A percentile compares a stretch with the other conserved stretches of the same genome.
phyloP scores from a whole-genome alignment of 345 rosid genomes.

The Rhodamnia argentea region DNA sequence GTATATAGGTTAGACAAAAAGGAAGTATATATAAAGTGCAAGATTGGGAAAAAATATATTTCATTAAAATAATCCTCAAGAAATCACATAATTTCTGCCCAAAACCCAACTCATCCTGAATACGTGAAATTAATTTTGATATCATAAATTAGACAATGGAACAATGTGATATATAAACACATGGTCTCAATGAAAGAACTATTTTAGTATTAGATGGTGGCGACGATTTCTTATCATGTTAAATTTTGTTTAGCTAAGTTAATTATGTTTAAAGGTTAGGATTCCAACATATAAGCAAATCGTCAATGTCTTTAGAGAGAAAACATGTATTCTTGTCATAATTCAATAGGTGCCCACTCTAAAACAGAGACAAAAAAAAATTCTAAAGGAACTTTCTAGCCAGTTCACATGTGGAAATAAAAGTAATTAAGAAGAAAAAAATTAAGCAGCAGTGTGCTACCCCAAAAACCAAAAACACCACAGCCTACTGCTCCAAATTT shows the following conservation, averaged over 20 bases:
- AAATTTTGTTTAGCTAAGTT: neutral
- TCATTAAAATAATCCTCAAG: neutral
- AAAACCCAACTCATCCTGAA: neutral
- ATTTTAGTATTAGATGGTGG: neutral
- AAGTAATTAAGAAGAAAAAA: neutral
- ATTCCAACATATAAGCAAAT: neutral
- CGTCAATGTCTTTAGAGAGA: neutral
- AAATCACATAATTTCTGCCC: neutral
- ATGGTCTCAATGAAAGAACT: neutral
- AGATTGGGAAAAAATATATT: neutral
- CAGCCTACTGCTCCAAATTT: neutral
- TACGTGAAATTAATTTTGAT: neutral
- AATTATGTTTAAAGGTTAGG: neutral
- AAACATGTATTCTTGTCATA: neutral
- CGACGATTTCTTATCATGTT: neutral
- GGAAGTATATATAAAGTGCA: neutral
- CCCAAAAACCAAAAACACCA: neutral
- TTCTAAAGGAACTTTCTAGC: neutral
- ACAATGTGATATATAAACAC: neutral
- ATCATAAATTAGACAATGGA: neutral
- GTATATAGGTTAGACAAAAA: neutral
- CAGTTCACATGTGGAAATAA: neutral
- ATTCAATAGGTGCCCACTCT: neutral
- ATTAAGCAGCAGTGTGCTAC: neutral
- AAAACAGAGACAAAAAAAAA: neutral